phyloP scores from a whole-genome alignment of 768 basidiomycete genomes.

The Galerina marginata region DNA sequence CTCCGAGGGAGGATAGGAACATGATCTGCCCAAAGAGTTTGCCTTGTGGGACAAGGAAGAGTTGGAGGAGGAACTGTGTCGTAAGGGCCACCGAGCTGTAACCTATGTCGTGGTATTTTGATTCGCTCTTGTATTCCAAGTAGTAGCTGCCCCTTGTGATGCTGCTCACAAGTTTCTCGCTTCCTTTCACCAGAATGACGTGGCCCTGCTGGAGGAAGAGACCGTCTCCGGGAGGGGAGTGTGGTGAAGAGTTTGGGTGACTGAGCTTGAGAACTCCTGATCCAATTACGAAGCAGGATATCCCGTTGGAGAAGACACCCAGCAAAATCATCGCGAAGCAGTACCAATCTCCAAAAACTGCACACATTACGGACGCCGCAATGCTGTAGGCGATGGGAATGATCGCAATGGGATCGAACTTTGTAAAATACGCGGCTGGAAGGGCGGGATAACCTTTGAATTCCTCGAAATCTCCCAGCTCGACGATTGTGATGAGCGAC shows the following conservation, averaged over 20 bases:
- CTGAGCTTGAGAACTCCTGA: conserved; percentile 18
- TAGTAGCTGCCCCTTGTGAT: conserved; percentile 19
- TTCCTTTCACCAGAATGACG: conserved; percentile 20
- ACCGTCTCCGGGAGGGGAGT: conserved; percentile 25
- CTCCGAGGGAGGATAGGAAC: conserved; percentile 19
- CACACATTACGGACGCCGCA: conserved; percentile 14
- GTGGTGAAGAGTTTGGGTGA: conserved; percentile 12
- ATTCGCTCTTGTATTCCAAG: conserved; percentile 15
- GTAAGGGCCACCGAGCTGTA: conserved; percentile 17
- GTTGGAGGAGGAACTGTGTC: conserved; percentile 23
- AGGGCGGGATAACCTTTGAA: conserved; percentile 8
- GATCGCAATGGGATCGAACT: conserved; percentile 13
- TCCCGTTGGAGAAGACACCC: conserved; percentile 19
- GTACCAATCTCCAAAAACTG: conserved; percentile 22
- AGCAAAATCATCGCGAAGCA: conserved; percentile 22
- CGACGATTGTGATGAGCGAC: conserved; percentile 16
- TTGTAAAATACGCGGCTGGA: conserved; percentile 9
- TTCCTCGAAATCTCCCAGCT: conserved; percentile 12
- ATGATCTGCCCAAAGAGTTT: conserved; percentile 24
- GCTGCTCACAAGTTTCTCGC: conserved; percentile 19
- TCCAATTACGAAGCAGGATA: conserved; percentile 22
- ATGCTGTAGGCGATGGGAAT: conserved; percentile 16
- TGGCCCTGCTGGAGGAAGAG: conserved; percentile 10
- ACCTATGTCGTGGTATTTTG: conserved; percentile 20
- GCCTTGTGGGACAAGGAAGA: conserved; percentile 24